Evolutionary conservation across 139 green algal species (phyloP).

Genomic region (Chlorella vulgaris): DNA sequence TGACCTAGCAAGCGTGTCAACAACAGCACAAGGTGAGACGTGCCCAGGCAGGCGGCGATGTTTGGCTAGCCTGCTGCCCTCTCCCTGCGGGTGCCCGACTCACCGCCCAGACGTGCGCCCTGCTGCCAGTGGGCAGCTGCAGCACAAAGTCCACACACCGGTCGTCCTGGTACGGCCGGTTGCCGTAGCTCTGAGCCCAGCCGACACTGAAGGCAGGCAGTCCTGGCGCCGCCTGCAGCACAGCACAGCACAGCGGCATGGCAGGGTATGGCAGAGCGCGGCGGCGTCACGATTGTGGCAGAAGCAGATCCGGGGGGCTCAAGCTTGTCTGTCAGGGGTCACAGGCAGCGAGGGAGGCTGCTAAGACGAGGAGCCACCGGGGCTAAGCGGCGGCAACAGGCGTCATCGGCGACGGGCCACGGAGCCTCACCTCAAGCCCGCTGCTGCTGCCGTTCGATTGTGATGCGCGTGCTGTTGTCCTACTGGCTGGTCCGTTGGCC

Average conservation of each 20-base stretch:
- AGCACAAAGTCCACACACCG: slow-evolving; percentile 25
- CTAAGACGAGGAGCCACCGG: neutral
- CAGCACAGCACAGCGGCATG: neutral
- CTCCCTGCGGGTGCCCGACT: neutral
- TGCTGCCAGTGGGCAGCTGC: slow-evolving; percentile 12
- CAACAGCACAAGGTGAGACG: neutral
- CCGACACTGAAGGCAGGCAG: slow-evolving; percentile 2
- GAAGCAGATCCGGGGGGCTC: too few relatives aligned
- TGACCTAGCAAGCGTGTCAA: too few relatives aligned
- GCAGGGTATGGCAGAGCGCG: neutral
- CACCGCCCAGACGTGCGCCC: slow-evolving; percentile 18
- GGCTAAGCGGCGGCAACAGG: neutral
- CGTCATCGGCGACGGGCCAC: neutral
- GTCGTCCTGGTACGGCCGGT: slow-evolving; percentile 26
- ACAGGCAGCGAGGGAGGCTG: neutral
- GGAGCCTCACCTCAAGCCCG: neutral
- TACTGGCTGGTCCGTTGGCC: neutral
- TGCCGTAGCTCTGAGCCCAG: slow-evolving; percentile 29
- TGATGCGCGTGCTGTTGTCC: neutral
- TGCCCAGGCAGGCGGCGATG: neutral
- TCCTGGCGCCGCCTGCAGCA: neutral
- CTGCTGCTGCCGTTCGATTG: neutral
- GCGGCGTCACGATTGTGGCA: neutral
- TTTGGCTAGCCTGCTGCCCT: neutral
- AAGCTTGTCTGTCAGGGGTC: too few relatives aligned